Conservation (phyloP, 441 rosid species). For the Francoa sonchifolia region DNA sequence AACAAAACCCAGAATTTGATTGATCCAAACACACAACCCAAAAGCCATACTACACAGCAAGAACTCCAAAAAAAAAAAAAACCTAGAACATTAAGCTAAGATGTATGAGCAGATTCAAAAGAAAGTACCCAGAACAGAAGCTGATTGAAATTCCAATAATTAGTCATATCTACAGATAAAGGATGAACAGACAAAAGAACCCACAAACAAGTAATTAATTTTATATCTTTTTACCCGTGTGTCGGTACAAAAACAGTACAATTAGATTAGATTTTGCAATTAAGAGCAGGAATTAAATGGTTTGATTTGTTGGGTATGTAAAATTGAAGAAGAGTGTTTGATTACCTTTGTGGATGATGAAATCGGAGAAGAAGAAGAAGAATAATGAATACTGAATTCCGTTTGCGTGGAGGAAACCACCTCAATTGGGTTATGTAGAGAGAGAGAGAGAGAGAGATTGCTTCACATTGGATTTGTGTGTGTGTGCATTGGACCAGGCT, state of each 20-base stretch:
- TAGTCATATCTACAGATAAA: constrained; percentile 5
- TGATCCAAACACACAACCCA: no score
- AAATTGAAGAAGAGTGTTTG: neutral
- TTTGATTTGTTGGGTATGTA: neutral
- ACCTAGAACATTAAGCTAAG: constrained; percentile 15
- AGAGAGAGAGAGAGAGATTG: constrained; percentile 4
- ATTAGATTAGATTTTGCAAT: constrained; percentile 5
- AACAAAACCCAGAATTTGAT: no score
- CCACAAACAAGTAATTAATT: constrained; percentile 1
- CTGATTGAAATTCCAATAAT: constrained; percentile 8
- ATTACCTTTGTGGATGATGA: constrained; percentile 5
- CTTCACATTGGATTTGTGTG: no score
- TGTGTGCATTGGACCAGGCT: no score
- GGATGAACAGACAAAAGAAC: constrained; percentile 7
- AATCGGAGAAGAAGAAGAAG: no score
- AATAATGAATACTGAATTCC: constrained; percentile 8
- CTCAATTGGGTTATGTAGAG: constrained; percentile 9
- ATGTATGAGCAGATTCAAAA: constrained; percentile 13
- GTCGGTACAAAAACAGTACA: constrained; percentile 8
- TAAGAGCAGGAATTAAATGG: constrained; percentile 1
- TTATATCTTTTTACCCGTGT: neutral
- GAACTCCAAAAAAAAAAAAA: constrained; percentile 7
- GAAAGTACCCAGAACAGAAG: constrained; percentile 10
- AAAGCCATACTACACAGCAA: neutral
- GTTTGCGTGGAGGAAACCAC: constrained; percentile 24